Evolutionary conservation across 2,329 filamentous ascomycete species (phyloP).

Genomic region (Beauveria brongniartii): DNA sequence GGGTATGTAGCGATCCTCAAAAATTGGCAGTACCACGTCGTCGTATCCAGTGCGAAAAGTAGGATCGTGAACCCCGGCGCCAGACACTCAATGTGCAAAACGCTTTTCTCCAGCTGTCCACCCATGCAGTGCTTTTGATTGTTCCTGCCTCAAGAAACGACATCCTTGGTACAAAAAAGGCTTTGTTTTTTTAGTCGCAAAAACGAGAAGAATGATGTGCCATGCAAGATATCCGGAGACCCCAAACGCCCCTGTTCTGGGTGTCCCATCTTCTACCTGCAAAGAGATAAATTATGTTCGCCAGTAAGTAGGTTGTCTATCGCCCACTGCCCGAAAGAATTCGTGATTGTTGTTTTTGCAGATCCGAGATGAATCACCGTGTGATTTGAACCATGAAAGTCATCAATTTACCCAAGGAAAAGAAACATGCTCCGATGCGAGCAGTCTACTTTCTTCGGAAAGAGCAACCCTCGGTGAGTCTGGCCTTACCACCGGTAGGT

Average conservation of each 20-base stretch:
- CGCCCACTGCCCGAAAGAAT: constrained; percentile 38
- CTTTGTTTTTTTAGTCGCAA: constrained; percentile 25
- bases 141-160: constrained; percentile 32
- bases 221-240: constrained; percentile 77
- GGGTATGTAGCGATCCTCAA: constrained; percentile 56
- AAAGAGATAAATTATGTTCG: constrained; percentile 40
- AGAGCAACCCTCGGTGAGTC: constrained; percentile 98
- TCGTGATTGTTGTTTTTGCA: constrained; percentile 39
- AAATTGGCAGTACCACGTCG: constrained; percentile 53
- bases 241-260: constrained; percentile 63
- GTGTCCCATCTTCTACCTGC: constrained; percentile 67
- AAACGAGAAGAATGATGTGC: constrained; percentile 41
- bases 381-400: constrained; percentile 39
- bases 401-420: constrained; percentile 40
- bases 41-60: constrained; percentile 32
- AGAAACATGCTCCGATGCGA: constrained; percentile 33
- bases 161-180: constrained; percentile 36
- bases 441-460: constrained; percentile 98
- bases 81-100: constrained; percentile 47
- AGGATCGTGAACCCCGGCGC: constrained; percentile 27
- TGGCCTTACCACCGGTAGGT: constrained; percentile 97
- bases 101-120: constrained; percentile 50
- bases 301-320: constrained; percentile 36
- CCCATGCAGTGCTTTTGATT: constrained; percentile 41
- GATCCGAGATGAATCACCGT: constrained; percentile 49